Conservation (phyloP, 2,329 filamentous ascomycete species). For the Aschersonia sp. region DNA sequence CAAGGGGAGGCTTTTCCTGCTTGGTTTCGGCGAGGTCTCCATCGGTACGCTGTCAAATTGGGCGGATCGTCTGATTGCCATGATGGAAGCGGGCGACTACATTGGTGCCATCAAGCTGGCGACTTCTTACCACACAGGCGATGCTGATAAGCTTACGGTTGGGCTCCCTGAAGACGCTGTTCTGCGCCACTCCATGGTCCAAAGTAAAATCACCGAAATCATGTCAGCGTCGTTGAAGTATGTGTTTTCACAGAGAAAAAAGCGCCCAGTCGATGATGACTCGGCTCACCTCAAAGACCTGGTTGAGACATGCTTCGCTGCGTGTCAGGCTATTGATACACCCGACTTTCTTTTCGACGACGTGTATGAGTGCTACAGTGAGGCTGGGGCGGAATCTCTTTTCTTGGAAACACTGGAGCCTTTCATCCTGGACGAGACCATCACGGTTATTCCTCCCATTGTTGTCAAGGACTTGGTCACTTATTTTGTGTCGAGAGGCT, state of each 20-base stretch:
- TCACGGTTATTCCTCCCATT: conserved; percentile 62
- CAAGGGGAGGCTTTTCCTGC: conserved; percentile 80
- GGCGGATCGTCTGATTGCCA: conserved; percentile 81
- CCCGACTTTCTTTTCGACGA: conserved; percentile 80
- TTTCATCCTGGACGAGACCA: conserved; percentile 66
- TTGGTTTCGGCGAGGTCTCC: conserved; percentile 87
- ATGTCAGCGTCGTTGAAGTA: conserved; percentile 85
- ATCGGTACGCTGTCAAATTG: conserved; percentile 91
- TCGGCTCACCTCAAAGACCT: conserved; percentile 58
- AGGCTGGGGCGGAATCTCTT: conserved; percentile 53
- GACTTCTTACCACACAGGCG: conserved; percentile 80
- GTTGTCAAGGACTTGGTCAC: conserved; percentile 77
- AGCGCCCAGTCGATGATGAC: conserved; percentile 26
- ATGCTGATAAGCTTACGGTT: conserved; percentile 86
- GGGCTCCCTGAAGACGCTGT: conserved; percentile 74
- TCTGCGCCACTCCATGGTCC: conserved; percentile 66
- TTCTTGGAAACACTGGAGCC: conserved; percentile 84
- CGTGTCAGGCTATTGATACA: conserved; percentile 65
- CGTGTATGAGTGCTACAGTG: conserved; percentile 81
- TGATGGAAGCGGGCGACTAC: conserved; percentile 96
- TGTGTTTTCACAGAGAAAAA: conserved; percentile 57
- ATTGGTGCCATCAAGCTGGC: conserved; percentile 82
- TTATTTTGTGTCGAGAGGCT: conserved; percentile 63
- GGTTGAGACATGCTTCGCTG: conserved; percentile 68
- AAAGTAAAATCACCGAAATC: conserved; percentile 82